Base-by-base conservation (phyloP, 192 early-diverging fungal genomes). In the Jimgerdemannia flammicorona region DNA sequence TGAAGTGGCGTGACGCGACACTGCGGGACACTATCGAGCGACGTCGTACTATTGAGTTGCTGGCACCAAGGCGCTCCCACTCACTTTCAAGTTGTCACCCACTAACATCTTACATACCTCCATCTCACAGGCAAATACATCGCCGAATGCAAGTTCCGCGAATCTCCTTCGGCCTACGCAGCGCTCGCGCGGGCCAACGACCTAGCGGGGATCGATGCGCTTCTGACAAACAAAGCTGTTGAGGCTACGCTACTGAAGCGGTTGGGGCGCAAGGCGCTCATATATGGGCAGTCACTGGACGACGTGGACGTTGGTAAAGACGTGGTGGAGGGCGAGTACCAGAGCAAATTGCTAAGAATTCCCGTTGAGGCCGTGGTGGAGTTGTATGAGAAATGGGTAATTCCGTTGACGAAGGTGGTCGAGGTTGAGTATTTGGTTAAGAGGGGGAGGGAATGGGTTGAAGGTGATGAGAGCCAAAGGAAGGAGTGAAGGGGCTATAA, bases 141-240 rank as follows among this genome's bases (percentile, higher is more conserved):
- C 41, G 97, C 97, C 39, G 98, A 99, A 80, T 92, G 96, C 29
- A 99, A 99, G 84, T 99, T 99, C 83, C 91, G 96, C 92, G 81
- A 92, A 88, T 44, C 77, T 73, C 67, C 77, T 81, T 73, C 79
- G 40, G 81, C 79, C 69, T 83, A 83, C 41, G 75, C 68, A 11
- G 75, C 70, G 11, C 64, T 83, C 3, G 81, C 81, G 2, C 82
- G 89, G 71, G 80, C 83, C 49, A 75, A 88, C 66, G 94, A 99
- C 73, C 81, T 89, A 14, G 86, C 91, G 6, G 91, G 89, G 3
- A 89, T 98, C 67, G 91, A 94, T 83, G 88, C 93, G 43, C 86
- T 98, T 17, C 84, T 99, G 43, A 99, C 97, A 14, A 98, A 99
- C 84, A 78, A 80, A 20, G 84, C 78, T 1, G 98, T 99, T 4